Evolutionary conservation across 176 grass and related monocot genomes (phyloP).

Genomic region (Chloris gayana): DNA sequence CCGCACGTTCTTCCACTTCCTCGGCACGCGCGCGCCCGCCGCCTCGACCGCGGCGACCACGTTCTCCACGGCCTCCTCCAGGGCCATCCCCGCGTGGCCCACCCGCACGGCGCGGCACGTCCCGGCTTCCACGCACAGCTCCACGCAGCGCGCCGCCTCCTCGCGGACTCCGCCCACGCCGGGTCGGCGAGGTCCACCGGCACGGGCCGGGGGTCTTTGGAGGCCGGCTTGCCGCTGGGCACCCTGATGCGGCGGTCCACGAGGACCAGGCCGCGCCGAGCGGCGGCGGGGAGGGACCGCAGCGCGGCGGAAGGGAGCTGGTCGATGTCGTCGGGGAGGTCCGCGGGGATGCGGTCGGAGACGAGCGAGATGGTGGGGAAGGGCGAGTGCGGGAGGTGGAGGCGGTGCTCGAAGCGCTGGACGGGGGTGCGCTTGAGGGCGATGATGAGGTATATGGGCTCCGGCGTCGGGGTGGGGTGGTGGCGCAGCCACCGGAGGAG

Average conservation of each 20-base stretch:
- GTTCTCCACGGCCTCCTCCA: conserved; percentile 47
- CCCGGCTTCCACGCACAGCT: conserved; percentile 47
- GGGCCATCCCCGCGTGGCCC: conserved; percentile 42
- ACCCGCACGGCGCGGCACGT: conserved; percentile 63
- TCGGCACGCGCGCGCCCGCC: conserved; percentile 51
- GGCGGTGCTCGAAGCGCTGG: conserved; percentile 46
- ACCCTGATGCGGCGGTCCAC: conserved; percentile 47
- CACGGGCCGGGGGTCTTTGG: conserved; percentile 35
- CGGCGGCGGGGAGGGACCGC: conserved; percentile 40
- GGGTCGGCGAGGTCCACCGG: conserved; percentile 48
- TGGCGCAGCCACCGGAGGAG: conserved; percentile 61
- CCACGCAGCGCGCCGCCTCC: conserved; percentile 34
- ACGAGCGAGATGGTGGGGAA: conserved; percentile 51
- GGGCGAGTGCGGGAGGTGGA: conserved; percentile 55
- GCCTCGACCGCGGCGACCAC: conserved; percentile 59
- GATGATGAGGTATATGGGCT: conserved; percentile 60
- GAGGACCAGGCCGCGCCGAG: conserved; percentile 60
- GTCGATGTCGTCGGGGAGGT: conserved; percentile 44
- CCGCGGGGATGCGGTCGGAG: conserved; percentile 40
- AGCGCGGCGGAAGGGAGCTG: conserved; percentile 44
- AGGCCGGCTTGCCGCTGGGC: conserved; percentile 27
- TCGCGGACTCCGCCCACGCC: conserved; percentile 45
- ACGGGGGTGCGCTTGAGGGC: conserved; percentile 47
- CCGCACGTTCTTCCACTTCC: conserved; percentile 73
- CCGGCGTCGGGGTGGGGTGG: conserved; percentile 34